phyloP scores from a whole-genome alignment of 139 green algal genomes.

The Chlamydomonas asymmetrica region DNA sequence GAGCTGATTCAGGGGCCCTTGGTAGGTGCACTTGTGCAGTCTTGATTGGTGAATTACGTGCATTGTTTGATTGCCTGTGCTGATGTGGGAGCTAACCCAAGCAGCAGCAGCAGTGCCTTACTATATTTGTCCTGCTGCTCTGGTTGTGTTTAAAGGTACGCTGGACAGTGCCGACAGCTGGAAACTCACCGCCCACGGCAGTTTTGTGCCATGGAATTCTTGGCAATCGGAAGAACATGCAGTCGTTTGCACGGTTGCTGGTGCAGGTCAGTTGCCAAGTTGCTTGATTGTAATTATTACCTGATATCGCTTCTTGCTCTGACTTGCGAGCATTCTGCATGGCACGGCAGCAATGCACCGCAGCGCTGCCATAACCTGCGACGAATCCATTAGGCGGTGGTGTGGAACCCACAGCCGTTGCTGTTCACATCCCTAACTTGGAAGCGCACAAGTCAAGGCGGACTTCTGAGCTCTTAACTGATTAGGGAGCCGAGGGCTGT shows the following conservation, averaged over 20 bases:
- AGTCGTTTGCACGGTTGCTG: slow-evolving; percentile 72
- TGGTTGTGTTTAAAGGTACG: slow-evolving; percentile 1
- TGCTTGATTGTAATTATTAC: too few species aligned
- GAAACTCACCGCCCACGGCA: slow-evolving; percentile 66
- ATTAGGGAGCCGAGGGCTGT: background rate
- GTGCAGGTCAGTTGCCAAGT: slow-evolving; percentile 69
- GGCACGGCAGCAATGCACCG: background rate
- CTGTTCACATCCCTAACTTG: background rate
- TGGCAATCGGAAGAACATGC: slow-evolving; percentile 84
- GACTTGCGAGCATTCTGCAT: background rate
- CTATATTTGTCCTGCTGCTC: background rate
- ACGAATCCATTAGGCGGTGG: background rate
- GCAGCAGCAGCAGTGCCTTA: too few species aligned
- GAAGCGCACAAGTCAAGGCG: background rate
- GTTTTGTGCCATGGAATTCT: slow-evolving; percentile 96
- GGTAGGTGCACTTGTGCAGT: slow-evolving; percentile 4
- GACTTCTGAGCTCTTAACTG: background rate
- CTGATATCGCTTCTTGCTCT: too few species aligned
- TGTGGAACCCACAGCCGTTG: background rate
- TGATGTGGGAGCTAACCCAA: background rate
- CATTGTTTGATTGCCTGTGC: background rate
- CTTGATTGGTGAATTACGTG: background rate
- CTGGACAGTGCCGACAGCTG: background rate
- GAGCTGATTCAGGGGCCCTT: slow-evolving; percentile 17
- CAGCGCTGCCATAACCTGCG: background rate